Percentiles rank a stretch among this genome's conserved stretches.
These are phyloP conservation scores for Botrytis tulipae DNA, from an alignment of 2,329 filamentous ascomycete species.

Conservation along the genomic window DNA sequence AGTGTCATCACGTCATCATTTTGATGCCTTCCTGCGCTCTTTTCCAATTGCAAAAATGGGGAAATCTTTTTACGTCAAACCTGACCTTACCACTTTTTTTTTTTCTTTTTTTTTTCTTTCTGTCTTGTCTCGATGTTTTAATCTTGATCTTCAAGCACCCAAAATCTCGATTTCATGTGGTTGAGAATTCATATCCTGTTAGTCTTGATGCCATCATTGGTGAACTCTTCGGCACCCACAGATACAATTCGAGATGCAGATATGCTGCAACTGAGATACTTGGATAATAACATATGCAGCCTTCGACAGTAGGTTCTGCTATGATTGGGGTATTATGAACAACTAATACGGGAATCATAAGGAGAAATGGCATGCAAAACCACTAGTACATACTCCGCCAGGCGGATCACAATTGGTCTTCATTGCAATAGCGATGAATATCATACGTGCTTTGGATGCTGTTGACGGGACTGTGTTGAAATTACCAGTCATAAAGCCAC, in stretches of 20 bases:
- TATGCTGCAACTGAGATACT: constrained; percentile 41
- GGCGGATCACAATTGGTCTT: constrained; percentile 53
- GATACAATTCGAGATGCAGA: constrained; percentile 36
- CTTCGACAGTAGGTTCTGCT: constrained; percentile 52
- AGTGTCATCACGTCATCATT: not conserved
- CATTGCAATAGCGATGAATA: constrained; percentile 56
- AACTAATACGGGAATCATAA: constrained; percentile 45
- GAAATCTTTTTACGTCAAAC: not conserved
- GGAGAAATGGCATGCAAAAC: constrained; percentile 50
- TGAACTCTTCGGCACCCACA: constrained; percentile 25
- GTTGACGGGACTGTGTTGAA: constrained; percentile 51
- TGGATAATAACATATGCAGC: constrained; percentile 59
- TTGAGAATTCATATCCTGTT: not conserved
- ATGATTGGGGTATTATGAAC: constrained; percentile 42
- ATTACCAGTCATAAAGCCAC: constrained; percentile 48
- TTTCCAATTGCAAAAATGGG: not conserved
- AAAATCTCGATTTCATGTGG: not conserved
- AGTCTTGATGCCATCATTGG: constrained; percentile 22
- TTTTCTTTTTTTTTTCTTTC: not conserved
- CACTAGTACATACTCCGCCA: constrained; percentile 53
- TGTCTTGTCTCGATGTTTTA: not conserved
- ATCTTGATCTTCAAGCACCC: not conserved
- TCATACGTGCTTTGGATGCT: constrained; percentile 55
- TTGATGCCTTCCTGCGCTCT: not conserved
- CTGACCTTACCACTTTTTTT: too few species aligned